Evolutionary conservation across 208 protist genomes (phyloP).

Genomic region (Trypanosoma brucei): DNA sequence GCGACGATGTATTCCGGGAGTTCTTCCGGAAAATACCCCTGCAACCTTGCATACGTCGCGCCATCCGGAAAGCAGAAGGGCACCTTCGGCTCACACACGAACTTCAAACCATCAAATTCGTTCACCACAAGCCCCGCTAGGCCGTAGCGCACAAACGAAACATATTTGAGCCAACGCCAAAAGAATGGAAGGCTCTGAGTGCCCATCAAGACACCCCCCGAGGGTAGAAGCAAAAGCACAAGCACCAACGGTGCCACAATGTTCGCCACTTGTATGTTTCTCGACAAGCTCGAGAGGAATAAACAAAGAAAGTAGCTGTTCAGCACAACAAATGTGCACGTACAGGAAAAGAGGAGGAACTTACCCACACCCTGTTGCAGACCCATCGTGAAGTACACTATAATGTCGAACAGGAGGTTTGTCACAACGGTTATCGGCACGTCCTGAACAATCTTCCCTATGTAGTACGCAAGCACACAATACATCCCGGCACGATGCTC

Average conservation of each 20-base stretch:
- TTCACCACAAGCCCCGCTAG: constrained; percentile 57
- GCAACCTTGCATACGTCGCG: constrained; percentile 31
- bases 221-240: constrained; percentile 56
- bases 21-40: constrained; percentile 37
- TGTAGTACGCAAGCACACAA: constrained; percentile 49
- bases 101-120: constrained; percentile 59
- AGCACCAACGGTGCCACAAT: constrained; percentile 55
- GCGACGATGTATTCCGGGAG: constrained; percentile 18
- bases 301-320: constrained; percentile 65
- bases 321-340: constrained; percentile 47
- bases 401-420: constrained; percentile 40
- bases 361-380: constrained; percentile 36
- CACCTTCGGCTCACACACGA: constrained; percentile 27
- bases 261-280: constrained; percentile 50
- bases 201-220: constrained; percentile 61
- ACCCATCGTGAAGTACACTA: constrained; percentile 58
- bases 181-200: constrained; percentile 42
- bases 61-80: constrained; percentile 35
- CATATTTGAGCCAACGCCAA: constrained; percentile 75
- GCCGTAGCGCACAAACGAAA: constrained; percentile 67
- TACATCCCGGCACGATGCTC: constrained; percentile 75
- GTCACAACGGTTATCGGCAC: constrained; percentile 45
- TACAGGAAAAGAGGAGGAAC: constrained; percentile 39
- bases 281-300: constrained; percentile 54
- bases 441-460: constrained; percentile 65